Percentiles rank a stretch among this genome's conserved stretches.
Evolutionary conservation across 108 stramenopile species (phyloP).

Genomic region (Fragilaria crotonensis): DNA sequence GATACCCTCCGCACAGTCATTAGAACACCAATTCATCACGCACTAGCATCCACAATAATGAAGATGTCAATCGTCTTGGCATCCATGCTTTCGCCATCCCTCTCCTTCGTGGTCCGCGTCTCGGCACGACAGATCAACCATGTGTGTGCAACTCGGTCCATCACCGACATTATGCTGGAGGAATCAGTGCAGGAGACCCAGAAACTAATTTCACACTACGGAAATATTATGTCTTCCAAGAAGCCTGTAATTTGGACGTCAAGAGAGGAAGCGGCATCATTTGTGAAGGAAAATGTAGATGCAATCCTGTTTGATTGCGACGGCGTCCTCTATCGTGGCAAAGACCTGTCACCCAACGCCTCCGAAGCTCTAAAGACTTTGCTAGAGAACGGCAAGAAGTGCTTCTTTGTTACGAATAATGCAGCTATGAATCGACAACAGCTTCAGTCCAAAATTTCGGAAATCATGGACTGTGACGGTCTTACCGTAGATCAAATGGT

Average conservation of each 20-base stretch:
- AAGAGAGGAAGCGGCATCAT: conserved; percentile 17
- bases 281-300: conserved; percentile 36
- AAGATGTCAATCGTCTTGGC: too few relatives aligned
- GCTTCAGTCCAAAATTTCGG: conserved; percentile 49
- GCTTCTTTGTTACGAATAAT: conserved; percentile 84
- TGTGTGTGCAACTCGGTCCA: too few relatives aligned
- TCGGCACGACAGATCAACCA: too few relatives aligned
- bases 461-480: conserved; percentile 21
- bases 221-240: background rate
- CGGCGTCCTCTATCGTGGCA: conserved; percentile 75
- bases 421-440: conserved; percentile 54
- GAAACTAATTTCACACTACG: background rate
- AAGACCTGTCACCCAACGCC: conserved; percentile 52
- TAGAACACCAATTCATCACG: too few relatives aligned
- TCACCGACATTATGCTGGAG: background rate
- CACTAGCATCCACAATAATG: too few relatives aligned
- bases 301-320: conserved; percentile 83
- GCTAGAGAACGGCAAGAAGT: conserved; percentile 37
- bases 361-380: conserved; percentile 41
- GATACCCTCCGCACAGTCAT: too few relatives aligned
- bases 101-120: too few relatives aligned
- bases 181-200: background rate
- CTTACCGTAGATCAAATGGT: conserved; percentile 67
- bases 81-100: too few relatives aligned
- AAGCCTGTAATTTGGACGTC: conserved; percentile 26